These are phyloP conservation scores for Trapa incisa DNA, from an alignment of 345 rosid species.

Conservation along the genomic window DNA sequence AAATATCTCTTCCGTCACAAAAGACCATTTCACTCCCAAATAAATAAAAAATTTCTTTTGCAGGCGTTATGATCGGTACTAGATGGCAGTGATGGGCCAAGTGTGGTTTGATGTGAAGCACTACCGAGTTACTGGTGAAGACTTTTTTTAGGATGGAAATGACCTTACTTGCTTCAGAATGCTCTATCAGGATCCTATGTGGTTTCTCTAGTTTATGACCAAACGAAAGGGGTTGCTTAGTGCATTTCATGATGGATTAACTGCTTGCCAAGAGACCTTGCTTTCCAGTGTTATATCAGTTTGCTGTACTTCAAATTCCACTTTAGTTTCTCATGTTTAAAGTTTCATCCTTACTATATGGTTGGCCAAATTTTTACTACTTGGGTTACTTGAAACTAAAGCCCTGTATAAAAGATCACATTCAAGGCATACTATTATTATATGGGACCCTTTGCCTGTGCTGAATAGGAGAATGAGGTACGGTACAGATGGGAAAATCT, in stretches of 20 bases:
- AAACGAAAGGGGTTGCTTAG: not conserved
- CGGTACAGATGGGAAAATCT: too few relatives aligned
- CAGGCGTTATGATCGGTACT: conserved; percentile 45
- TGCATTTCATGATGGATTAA: not conserved
- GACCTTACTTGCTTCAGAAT: not conserved
- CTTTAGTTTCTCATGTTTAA: too few relatives aligned
- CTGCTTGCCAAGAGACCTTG: not conserved
- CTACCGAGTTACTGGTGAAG: not conserved
- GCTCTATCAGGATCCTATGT: not conserved
- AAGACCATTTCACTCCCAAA: not conserved
- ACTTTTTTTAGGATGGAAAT: not conserved
- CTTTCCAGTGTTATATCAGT: not conserved
- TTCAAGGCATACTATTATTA: too few relatives aligned
- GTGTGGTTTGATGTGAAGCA: not conserved
- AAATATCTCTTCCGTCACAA: not conserved
- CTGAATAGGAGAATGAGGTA: too few relatives aligned
- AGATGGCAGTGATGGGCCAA: not conserved
- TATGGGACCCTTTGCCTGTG: too few relatives aligned
- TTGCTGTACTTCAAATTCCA: not conserved
- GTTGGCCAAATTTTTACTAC: too few relatives aligned
- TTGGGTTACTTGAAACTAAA: too few relatives aligned
- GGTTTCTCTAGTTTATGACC: not conserved
- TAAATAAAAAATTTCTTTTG: not conserved
- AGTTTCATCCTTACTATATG: too few relatives aligned
- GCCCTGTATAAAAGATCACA: too few relatives aligned